Percentiles rank a stretch among this genome's conserved stretches.
These are phyloP conservation scores for Trichoderma citrinoviride DNA, from an alignment of 2,329 filamentous ascomycete species.

Conservation along the genomic window DNA sequence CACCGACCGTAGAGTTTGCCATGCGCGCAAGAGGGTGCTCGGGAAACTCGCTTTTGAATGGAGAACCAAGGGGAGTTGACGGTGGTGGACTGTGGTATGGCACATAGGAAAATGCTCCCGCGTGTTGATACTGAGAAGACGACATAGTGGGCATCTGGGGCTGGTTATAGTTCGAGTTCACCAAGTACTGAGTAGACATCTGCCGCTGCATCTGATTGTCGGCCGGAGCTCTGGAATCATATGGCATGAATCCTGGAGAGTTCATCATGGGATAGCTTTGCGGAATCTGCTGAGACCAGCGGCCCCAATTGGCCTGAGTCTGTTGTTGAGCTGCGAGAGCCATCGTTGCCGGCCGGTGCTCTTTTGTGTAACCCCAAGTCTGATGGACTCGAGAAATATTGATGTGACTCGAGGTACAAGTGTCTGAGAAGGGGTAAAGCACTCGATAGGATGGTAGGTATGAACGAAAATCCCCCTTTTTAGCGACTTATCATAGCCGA, in stretches of 20 bases:
- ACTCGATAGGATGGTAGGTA: neutral
- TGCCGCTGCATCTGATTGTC: conserved; percentile 43
- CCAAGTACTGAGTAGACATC: conserved; percentile 48
- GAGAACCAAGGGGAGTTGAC: conserved; percentile 34
- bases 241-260: conserved; percentile 46
- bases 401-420: neutral
- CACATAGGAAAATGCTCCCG: conserved; percentile 45
- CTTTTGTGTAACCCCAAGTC: neutral
- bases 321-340: conserved; percentile 48
- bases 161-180: conserved; percentile 44
- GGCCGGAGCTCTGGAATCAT: conserved; percentile 44
- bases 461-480: neutral
- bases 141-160: conserved; percentile 43
- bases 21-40: conserved; percentile 31
- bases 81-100: conserved; percentile 41
- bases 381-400: neutral
- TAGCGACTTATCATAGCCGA: neutral
- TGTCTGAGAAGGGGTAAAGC: neutral
- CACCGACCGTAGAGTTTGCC: conserved; percentile 27
- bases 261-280: conserved; percentile 51
- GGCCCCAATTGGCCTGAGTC: conserved; percentile 51
- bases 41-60: conserved; percentile 36
- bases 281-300: conserved; percentile 52
- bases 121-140: conserved; percentile 43
- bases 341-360: conserved; percentile 35